phyloP scores from a whole-genome alignment of 495 filamentous ascomycete genomes.

The Cairneyella variabilis region DNA sequence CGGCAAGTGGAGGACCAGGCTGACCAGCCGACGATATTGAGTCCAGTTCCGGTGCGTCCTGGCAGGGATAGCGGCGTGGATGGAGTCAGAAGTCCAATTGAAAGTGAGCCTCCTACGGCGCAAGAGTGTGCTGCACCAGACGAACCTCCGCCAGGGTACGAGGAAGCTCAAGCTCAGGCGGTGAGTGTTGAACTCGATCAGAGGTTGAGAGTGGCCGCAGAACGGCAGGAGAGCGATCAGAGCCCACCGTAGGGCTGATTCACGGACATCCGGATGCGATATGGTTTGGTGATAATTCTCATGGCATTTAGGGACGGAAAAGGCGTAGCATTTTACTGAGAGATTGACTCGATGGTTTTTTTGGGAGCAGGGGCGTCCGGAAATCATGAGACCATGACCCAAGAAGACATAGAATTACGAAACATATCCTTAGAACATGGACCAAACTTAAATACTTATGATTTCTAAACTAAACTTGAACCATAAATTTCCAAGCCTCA shows the following conservation, averaged over 20 bases:
- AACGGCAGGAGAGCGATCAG: constrained; percentile 17
- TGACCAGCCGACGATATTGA: constrained; percentile 22
- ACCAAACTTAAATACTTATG: too few species aligned
- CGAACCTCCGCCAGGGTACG: constrained; percentile 90
- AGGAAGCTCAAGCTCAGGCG: constrained; percentile 80
- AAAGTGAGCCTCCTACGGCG: constrained; percentile 22
- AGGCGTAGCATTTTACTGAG: too few species aligned
- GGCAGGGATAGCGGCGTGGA: background rate
- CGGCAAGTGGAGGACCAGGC: constrained; percentile 25
- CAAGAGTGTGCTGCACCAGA: constrained; percentile 47
- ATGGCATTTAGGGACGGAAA: background rate
- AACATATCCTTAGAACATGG: too few species aligned
- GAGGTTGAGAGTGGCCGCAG: constrained; percentile 41
- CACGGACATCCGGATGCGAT: too few species aligned
- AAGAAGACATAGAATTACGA: too few species aligned
- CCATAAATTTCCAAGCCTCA: too few species aligned
- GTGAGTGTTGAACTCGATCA: constrained; percentile 51
- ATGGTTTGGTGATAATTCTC: background rate
- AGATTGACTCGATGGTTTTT: too few species aligned
- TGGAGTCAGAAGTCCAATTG: constrained; percentile 14
- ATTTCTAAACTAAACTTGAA: too few species aligned
- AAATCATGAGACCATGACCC: too few species aligned
- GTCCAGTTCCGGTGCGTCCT: constrained; percentile 21
- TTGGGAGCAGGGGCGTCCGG: too few species aligned
- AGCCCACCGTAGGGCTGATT: background rate